Evolutionary conservation across 139 green algal genomes (phyloP), one percentile per base, ranked within the genome.

Genomic region (Chlamydomonas schloesseri): DNA sequence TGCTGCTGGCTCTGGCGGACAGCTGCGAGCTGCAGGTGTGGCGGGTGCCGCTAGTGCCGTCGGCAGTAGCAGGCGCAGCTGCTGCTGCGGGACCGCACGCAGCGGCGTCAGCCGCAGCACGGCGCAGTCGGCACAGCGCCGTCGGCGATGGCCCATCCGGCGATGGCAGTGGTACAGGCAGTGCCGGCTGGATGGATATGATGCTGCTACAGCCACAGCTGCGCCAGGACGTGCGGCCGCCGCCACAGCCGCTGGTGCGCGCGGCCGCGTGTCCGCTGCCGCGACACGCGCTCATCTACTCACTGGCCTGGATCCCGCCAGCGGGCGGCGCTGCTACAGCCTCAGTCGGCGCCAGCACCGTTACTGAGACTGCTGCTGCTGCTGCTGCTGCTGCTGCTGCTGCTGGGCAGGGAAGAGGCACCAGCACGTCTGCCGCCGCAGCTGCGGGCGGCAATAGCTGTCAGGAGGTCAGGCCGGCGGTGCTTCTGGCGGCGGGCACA

Each of bases 101-200:
- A 36, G 11, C 37, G 13, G 13, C 70, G 5, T 53, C 50, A 71
- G 31, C 55, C 4, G 3, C 68, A 24, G 46, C 55, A 60, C 28
- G 74, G 84, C 31, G 81, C 53, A 37, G 50, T 46, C 28, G 74
- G 84, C 31, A 74, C 53, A 37, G 50, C 42, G 62, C 29, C 21
- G 18, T 64, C 55, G 77, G 31, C 55, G 62, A 60, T n/a, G 60
- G 71, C 24, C 82, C 6, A 31, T 36, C 37, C 47, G 53, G 76
- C 34, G n/a, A n/a, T n/a, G n/a, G n/a, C n/a, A n/a, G n/a, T n/a
- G n/a, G n/a, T n/a, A n/a, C n/a, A n/a, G n/a, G n/a, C n/a, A n/a
- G n/a, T n/a, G n/a, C n/a, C n/a, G n/a, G n/a, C n/a, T n/a, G n/a
- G n/a, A n/a, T n/a, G n/a, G n/a, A n/a, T n/a, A n/a, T n/a, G n/a